Conservation (phyloP, 1,139 yeast genomes). For the Ashbya aceris region DNA sequence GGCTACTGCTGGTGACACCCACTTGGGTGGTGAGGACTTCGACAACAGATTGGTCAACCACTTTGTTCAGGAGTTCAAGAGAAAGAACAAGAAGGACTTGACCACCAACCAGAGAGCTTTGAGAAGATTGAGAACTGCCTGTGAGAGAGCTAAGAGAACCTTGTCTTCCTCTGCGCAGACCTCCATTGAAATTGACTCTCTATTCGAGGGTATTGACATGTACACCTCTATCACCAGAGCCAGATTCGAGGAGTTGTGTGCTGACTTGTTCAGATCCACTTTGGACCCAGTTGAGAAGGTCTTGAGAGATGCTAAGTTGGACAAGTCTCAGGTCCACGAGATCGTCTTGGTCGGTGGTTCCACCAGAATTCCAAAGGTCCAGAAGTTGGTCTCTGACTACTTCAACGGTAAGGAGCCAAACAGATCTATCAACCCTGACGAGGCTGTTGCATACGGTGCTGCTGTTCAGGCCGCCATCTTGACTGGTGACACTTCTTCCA, state of each 20-base stretch:
- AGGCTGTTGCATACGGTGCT: conserved; percentile 97
- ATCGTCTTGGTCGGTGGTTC: conserved; percentile 89
- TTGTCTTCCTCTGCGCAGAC: conserved; percentile 82
- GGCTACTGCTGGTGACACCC: conserved; percentile 99
- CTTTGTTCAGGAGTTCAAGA: conserved; percentile 76
- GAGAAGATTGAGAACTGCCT: conserved; percentile 84
- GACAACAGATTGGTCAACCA: conserved; percentile 73
- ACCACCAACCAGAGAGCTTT: conserved; percentile 71
- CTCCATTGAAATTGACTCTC: conserved; percentile 82
- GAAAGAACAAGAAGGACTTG: conserved; percentile 72
- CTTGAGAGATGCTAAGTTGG: conserved; percentile 69
- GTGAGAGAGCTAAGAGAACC: conserved; percentile 89
- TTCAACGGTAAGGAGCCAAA: conserved; percentile 87
- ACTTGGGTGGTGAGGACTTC: conserved; percentile 61
- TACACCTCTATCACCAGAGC: conserved; percentile 80
- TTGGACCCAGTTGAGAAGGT: conserved; percentile 82
- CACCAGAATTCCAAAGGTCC: conserved; percentile 90
- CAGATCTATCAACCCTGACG: conserved; percentile 87
- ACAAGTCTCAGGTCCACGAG: conserved; percentile 74
- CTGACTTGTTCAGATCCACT: conserved; percentile 75
- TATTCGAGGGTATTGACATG: conserved; percentile 91
- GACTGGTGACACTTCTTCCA: conserved; percentile 60
- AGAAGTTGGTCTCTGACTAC: conserved; percentile 76
- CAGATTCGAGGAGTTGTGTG: conserved; percentile 82
- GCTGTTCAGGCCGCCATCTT: conserved; percentile 96